phyloP scores from a whole-genome alignment of 495 filamentous ascomycete species.

The Tuber calosporum region DNA sequence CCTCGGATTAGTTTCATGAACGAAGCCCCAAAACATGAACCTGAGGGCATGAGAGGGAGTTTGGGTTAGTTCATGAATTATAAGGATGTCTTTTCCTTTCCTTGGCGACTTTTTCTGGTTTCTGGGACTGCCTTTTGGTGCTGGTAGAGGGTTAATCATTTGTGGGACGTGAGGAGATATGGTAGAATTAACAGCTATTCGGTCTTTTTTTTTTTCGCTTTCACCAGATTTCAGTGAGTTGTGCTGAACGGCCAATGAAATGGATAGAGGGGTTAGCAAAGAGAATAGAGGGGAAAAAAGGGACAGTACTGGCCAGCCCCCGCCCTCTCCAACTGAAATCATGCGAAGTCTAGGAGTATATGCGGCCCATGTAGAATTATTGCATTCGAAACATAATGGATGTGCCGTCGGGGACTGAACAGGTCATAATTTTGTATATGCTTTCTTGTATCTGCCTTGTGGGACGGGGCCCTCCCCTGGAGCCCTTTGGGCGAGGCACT shows the following conservation, averaged over 20 bases:
- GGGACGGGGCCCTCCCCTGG: neutral
- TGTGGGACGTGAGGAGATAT: neutral
- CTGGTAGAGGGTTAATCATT: neutral
- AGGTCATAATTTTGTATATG: conserved; percentile 2
- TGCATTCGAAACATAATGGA: neutral
- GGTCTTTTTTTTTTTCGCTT: neutral
- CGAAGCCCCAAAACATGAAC: neutral
- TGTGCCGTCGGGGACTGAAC: neutral
- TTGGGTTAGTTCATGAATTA: neutral
- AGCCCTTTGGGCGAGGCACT: neutral
- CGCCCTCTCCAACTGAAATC: neutral
- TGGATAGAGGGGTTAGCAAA: neutral
- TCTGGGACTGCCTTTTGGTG: neutral
- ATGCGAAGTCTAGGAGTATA: neutral
- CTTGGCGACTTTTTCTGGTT: neutral
- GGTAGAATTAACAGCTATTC: neutral
- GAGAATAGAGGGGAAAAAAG: neutral
- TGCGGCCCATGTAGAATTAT: neutral
- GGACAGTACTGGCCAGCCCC: neutral
- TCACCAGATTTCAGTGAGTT: neutral
- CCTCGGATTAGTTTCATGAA: neutral
- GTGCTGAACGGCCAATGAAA: neutral
- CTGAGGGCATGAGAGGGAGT: neutral
- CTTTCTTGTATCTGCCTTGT: neutral
- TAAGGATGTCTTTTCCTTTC: neutral